These are phyloP conservation scores for Tolypocladium sp. DNA, from an alignment of 2,329 filamentous ascomycete genomes.

Conservation along the genomic window DNA sequence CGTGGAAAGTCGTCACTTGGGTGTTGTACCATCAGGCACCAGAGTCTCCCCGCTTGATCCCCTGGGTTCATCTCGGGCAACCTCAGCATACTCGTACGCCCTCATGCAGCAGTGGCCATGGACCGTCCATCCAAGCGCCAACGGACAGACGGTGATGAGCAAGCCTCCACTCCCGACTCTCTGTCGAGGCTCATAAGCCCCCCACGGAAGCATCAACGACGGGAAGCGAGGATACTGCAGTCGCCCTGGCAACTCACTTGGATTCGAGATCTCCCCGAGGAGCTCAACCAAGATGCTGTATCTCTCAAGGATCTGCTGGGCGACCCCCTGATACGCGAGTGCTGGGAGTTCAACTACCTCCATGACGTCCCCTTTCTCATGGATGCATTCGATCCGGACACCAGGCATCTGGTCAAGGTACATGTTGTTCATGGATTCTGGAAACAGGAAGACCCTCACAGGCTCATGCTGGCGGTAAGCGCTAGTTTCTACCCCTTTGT, in stretches of 20 bases:
- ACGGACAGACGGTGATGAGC: constrained; percentile 7
- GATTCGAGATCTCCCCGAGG: constrained; percentile 52
- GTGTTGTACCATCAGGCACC: neutral
- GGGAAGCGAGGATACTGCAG: constrained; percentile 18
- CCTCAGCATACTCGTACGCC: neutral
- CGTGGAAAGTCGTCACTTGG: neutral
- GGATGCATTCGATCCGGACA: constrained; percentile 42
- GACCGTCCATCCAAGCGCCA: constrained; percentile 21
- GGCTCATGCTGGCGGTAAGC: constrained; percentile 47
- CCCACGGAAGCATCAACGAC: constrained; percentile 24
- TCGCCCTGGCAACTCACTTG: constrained; percentile 67
- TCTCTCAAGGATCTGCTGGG: constrained; percentile 59
- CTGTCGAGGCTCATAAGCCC: constrained; percentile 36
- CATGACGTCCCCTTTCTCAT: constrained; percentile 51
- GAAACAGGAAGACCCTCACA: constrained; percentile 56
- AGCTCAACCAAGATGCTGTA: constrained; percentile 56
- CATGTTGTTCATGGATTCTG: constrained; percentile 54
- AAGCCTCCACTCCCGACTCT: constrained; percentile 12
- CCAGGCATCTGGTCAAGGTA: constrained; percentile 37
- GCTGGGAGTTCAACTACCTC: constrained; percentile 63
- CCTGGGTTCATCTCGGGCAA: neutral
- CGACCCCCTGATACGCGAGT: constrained; percentile 63
- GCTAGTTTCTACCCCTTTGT: neutral
- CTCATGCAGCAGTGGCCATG: constrained; percentile 12
- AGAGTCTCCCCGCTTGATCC: neutral